These are phyloP conservation scores for Colletotrichum liaoningense DNA, from an alignment of 2,329 filamentous ascomycete genomes.

Conservation along the genomic window DNA sequence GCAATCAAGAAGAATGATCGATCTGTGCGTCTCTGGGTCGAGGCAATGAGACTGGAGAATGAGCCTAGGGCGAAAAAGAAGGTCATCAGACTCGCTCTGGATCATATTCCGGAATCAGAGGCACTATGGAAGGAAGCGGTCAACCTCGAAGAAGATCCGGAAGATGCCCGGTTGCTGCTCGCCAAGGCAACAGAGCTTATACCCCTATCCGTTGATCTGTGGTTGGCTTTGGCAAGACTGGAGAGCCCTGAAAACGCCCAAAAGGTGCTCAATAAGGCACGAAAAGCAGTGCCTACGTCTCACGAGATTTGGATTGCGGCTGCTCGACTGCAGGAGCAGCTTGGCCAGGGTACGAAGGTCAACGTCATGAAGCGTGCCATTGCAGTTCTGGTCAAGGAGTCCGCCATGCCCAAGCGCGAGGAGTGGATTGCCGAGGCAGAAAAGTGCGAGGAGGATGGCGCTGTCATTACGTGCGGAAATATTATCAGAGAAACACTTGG, in stretches of 20 bases:
- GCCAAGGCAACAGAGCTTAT: conserved; percentile 97
- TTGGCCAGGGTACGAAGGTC: conserved; percentile 80
- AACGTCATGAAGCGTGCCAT: conserved; percentile 96
- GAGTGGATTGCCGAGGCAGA: conserved; percentile 98
- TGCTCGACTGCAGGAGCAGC: conserved; percentile 88
- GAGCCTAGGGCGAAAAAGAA: conserved; percentile 89
- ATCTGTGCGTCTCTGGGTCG: conserved; percentile 91
- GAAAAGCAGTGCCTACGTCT: conserved; percentile 92
- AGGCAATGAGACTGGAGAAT: conserved; percentile 92
- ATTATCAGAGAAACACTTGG: conserved; percentile 95
- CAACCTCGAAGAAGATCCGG: conserved; percentile 90
- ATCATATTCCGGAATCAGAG: conserved; percentile 94
- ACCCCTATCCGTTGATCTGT: conserved; percentile 91
- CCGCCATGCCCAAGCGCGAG: conserved; percentile 96
- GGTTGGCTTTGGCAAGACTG: conserved; percentile 91
- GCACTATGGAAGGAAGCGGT: conserved; percentile 98
- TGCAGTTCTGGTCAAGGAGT: conserved; percentile 87
- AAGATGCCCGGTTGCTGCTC: conserved; percentile 87
- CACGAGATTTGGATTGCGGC: conserved; percentile 98
- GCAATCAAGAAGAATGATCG: conserved; percentile 92
- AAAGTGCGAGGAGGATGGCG: conserved; percentile 92
- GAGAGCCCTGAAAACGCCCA: conserved; percentile 93
- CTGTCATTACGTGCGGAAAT: conserved; percentile 84
- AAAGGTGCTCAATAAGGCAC: conserved; percentile 93
- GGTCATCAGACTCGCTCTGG: conserved; percentile 89